Base-by-base conservation (phyloP, 768 basidiomycete species). In the Suillus spraguei region DNA sequence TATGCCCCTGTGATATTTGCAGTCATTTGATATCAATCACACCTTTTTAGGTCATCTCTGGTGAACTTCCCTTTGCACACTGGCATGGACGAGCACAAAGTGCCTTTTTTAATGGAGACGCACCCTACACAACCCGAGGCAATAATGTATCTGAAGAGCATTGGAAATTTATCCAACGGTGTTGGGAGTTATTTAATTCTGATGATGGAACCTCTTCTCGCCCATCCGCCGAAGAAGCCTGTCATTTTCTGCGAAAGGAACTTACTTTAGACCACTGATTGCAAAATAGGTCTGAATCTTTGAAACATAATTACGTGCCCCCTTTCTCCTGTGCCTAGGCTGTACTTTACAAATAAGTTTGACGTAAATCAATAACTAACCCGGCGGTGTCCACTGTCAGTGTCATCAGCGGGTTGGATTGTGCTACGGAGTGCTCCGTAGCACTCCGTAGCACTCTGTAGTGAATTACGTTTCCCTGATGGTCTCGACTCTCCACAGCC, bases 171-270 rank as follows among this genome's bases (percentile, higher is more conserved):
- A 39, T 28, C 38, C 55, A 56, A 24, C 55, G 10, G 10, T 56
- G 55, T 38, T 56, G 38, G 55, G 24, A 3, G 20, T 33, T 32
- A 33, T 33, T 22, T 22, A 22, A 36, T 8, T 38, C 4, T 4
- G 28, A 50, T 2, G 8, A 32, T 4, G 24, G 28, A 17, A 55
- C 24, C 1, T 11, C 55, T 39, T 39, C 55, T 28, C 55, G 55
- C 24, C 55, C 55, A 39, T 56, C 55, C 10, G 55, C 55, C 5
- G 38, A 56, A 39, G 38, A 56, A 17, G 55, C 55, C 24, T 56
- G 38, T 56, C 3, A 1, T 17, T 28, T 39, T 6, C 17, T 56
- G 38, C 55, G 24, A 20, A 39, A 17, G 13, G 55, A 56, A 39
- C 38, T 28, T 28, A 24, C 24, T 39, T 22, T 8, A 32, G 8